Evolutionary conservation across 2,329 filamentous ascomycete species (phyloP).

Genomic region (Grosmannia clavigera): DNA sequence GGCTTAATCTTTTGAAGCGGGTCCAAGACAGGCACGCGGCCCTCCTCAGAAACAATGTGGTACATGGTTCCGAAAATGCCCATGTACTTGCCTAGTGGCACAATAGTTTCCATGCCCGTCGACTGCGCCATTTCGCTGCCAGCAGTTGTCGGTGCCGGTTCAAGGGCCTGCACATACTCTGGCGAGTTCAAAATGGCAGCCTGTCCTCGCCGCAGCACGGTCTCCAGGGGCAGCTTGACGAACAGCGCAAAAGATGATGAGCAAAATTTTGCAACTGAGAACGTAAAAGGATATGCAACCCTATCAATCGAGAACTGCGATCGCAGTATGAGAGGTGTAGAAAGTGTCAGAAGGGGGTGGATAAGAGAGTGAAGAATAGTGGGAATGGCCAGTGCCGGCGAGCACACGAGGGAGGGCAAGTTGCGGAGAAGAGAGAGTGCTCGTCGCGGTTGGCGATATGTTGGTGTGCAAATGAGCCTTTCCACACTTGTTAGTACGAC

Average conservation of each 20-base stretch:
- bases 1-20: constrained; percentile 19
- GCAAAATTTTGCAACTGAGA: constrained; percentile 71
- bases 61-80: constrained; percentile 91
- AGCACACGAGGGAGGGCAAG: constrained; percentile 66
- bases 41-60: constrained; percentile 74
- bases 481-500: neutral
- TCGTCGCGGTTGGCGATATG: constrained; percentile 60
- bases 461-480: constrained; percentile 72
- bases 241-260: constrained; percentile 71
- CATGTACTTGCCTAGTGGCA: constrained; percentile 67
- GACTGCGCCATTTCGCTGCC: constrained; percentile 12
- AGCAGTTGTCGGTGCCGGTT: constrained; percentile 14
- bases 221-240: constrained; percentile 81
- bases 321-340: constrained; percentile 73
- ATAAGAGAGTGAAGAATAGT: constrained; percentile 78
- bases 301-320: constrained; percentile 77
- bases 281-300: constrained; percentile 66
- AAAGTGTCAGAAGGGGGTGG: constrained; percentile 70
- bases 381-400: constrained; percentile 60
- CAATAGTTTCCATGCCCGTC: constrained; percentile 51
- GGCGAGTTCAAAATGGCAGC: constrained; percentile 54
- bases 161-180: constrained; percentile 36
- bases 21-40: constrained; percentile 20
- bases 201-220: constrained; percentile 79
- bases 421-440: constrained; percentile 66